Percentiles rank a stretch among this genome's conserved stretches.
Conservation (phyloP, 306 rosid genomes). For the Trichosanthes cucumerina region DNA sequence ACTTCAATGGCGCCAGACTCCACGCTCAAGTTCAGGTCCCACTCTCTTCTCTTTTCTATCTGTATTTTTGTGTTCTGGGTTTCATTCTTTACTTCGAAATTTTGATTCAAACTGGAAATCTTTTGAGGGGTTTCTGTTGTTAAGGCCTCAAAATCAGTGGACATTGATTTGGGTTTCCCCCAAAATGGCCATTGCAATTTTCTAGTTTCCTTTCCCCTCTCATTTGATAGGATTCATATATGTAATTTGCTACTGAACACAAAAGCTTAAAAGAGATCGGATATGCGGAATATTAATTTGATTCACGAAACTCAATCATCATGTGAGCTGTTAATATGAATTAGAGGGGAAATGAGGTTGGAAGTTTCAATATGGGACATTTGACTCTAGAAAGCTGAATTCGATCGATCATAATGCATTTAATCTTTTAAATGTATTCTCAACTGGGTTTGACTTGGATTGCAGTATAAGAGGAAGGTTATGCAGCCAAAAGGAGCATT, state of each 20-base stretch:
- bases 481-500: constrained; percentile 53
- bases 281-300: not conserved
- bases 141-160: not conserved
- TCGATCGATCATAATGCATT: not conserved
- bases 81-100: not conserved
- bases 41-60: not conserved
- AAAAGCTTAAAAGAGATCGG: not conserved
- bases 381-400: not conserved
- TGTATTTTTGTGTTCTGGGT: constrained; percentile 3
- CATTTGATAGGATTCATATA: not conserved
- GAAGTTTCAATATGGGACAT: not conserved
- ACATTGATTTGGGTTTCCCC: not conserved
- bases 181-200: not conserved
- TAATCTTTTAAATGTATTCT: not conserved
- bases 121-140: not conserved
- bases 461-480: constrained; percentile 54
- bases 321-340: not conserved
- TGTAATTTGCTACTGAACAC: not conserved
- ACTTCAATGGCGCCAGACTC: constrained; percentile 66
- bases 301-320: not conserved
- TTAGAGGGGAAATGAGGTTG: not conserved
- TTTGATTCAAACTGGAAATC: not conserved
- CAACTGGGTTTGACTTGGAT: not conserved
- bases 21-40: constrained; percentile 66
- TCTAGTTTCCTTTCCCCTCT: not conserved